These are phyloP conservation scores for Dactylellina sp. DNA, from an alignment of 2,329 filamentous ascomycete genomes.

Conservation along the genomic window DNA sequence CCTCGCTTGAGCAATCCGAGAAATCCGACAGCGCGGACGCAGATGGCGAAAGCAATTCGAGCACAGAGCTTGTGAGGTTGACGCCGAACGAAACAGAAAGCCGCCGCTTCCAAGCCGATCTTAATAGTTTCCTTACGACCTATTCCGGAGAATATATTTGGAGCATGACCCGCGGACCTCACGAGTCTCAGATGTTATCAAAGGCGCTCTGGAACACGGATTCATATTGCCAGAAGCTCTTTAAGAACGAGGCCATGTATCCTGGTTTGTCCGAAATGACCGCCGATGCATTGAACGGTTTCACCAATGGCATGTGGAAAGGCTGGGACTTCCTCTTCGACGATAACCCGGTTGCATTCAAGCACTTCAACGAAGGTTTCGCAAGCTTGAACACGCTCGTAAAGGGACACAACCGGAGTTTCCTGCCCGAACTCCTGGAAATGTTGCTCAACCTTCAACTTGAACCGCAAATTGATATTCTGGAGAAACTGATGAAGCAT, in stretches of 20 bases:
- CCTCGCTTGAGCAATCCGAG: neutral
- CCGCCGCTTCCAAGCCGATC: slow-evolving; percentile 22
- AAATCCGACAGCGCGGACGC: slow-evolving; percentile 1
- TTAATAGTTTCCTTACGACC: slow-evolving; percentile 8
- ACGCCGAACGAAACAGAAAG: slow-evolving; percentile 1
- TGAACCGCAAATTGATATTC: slow-evolving; percentile 39
- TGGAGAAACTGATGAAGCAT: slow-evolving; percentile 31
- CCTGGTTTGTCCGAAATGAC: slow-evolving; percentile 37
- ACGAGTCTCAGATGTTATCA: slow-evolving; percentile 34
- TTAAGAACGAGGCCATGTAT: slow-evolving; percentile 15
- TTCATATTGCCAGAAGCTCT: slow-evolving; percentile 32
- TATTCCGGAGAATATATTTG: slow-evolving; percentile 22
- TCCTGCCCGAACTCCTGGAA: slow-evolving; percentile 38
- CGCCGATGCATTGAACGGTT: slow-evolving; percentile 33
- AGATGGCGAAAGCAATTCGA: neutral
- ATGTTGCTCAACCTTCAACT: slow-evolving; percentile 46
- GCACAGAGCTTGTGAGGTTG: slow-evolving; percentile 15
- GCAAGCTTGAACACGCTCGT: slow-evolving; percentile 27
- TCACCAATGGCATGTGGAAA: slow-evolving; percentile 45
- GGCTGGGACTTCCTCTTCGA: slow-evolving; percentile 60
- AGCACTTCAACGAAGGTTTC: slow-evolving; percentile 34
- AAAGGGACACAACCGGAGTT: slow-evolving; percentile 25
- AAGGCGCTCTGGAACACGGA: slow-evolving; percentile 38
- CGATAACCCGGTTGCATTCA: slow-evolving; percentile 56
- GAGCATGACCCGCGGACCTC: slow-evolving; percentile 22